Conservation (phyloP, 345 rosid species). For the Eucalyptus curtisii region DNA sequence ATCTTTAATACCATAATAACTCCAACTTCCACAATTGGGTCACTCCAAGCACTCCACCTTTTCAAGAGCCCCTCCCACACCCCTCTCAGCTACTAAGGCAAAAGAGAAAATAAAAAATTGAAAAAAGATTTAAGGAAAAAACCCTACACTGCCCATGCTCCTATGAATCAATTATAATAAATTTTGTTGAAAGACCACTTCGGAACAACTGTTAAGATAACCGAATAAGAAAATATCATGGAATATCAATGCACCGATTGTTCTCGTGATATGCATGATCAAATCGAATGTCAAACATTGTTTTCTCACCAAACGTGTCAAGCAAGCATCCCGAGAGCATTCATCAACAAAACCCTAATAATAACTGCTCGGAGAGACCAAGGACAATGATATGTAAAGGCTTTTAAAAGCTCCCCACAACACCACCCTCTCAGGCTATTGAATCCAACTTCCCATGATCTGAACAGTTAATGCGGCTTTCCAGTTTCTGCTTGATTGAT, state of each 20-base stretch:
- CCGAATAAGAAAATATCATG: neutral
- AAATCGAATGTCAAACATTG: neutral
- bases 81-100: neutral
- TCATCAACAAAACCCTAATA: neutral
- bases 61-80: conserved; percentile 2
- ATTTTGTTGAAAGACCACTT: neutral
- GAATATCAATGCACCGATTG: neutral
- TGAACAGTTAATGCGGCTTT: neutral
- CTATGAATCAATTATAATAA: neutral
- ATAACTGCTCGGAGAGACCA: neutral
- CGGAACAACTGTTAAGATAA: neutral
- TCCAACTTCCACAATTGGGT: conserved; percentile 36
- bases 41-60: conserved; percentile 16
- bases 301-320: neutral
- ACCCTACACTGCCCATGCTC: neutral
- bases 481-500: neutral
- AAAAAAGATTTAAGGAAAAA: neutral
- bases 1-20: conserved; percentile 18
- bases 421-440: conserved; percentile 10
- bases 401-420: conserved; percentile 26
- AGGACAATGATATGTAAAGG: neutral
- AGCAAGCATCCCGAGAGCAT: neutral
- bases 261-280: neutral
- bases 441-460: neutral
- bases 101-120: neutral